Percentiles rank a stretch among this genome's conserved stretches.
Evolutionary conservation across 169 alveolate genomes (phyloP).

Genomic region (Plasmodium inui): DNA sequence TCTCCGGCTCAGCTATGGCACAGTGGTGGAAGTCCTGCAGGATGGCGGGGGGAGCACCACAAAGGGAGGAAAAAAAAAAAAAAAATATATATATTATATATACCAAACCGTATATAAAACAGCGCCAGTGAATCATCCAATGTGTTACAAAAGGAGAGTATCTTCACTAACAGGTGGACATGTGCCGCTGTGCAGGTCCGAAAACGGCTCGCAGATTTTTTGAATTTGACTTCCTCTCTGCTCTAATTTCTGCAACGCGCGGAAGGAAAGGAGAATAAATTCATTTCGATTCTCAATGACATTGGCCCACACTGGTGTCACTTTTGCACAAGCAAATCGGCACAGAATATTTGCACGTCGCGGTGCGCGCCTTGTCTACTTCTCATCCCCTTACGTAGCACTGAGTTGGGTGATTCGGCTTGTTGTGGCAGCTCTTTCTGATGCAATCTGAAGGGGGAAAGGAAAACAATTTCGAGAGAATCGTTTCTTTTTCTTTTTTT

Average conservation of each 20-base stretch:
- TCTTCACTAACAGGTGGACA: conserved; percentile 12
- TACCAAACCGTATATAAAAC: not conserved
- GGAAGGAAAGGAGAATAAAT: not conserved
- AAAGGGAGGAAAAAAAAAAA: not conserved
- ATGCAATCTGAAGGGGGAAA: conserved; percentile 1
- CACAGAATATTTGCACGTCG: not conserved
- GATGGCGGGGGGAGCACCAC: not conserved
- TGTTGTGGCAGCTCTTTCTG: conserved; percentile 15
- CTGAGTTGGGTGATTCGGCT: conserved; percentile 38
- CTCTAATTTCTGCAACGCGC: conserved; percentile 25
- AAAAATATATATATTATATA: not conserved
- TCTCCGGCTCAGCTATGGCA: conserved; percentile 58
- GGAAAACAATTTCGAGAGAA: not conserved
- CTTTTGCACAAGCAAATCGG: not conserved
- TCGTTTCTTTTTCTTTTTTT: not conserved
- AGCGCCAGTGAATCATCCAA: not conserved
- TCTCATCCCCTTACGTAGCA: conserved; percentile 20
- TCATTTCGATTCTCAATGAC: not conserved
- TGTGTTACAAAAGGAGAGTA: not conserved
- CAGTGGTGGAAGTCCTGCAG: conserved; percentile 29
- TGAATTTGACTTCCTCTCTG: conserved; percentile 34
- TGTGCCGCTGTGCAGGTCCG: conserved; percentile 13
- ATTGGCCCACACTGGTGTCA: not conserved
- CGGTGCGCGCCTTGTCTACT: not conserved
- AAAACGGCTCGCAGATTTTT: conserved; percentile 40